Base-by-base conservation (phyloP, 257 asterid species). In the Nyctanthes arbortristis region DNA sequence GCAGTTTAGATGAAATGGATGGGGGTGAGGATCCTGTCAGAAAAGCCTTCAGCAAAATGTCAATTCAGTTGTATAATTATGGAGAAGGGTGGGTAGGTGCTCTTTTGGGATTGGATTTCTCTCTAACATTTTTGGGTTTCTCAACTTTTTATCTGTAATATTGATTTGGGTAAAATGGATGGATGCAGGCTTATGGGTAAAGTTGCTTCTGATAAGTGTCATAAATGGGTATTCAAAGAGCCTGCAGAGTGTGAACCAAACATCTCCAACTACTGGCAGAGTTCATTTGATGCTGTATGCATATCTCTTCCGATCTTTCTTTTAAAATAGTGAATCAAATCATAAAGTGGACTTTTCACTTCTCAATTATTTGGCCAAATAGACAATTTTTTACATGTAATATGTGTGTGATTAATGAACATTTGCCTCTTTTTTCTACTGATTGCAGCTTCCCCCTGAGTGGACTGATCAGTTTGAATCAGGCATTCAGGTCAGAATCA, bases 51-150 rank as follows among this genome's bases (percentile, higher is more conserved):
- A 94, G 97, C 91, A 94, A 94, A 76, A 94, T 94, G 99, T 94
- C 99, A 65, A 94, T 91, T 81, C 97, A 94, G 72, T 82, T 94
- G 80, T 94, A 94, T 86, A 94, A 94, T 86, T 94, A 94, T 88
- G 99, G 99, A 91, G 99, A 94, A 94, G 99, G 99, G 99, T 94
- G 97, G 99, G 99, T 93, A 89, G 96, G 96, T 91, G 85, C 79
- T n/a, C n/a, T 81, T 84, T 80, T 78, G 75, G 77, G 68, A 56
- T 81, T 66, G 80, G 85, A 81, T 54, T 73, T 80, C 75, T 59
- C 77, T 72, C 83, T 77, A n/a, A n/a, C n/a, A n/a, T n/a, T n/a
- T n/a, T n/a, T n/a, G n/a, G n/a, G n/a, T n/a, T n/a, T n/a, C n/a
- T n/a, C 22, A 25, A 10, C 39, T 29, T 64, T 65, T 64, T 3